Conservation (phyloP, 208 protist species). For the Crithidia expoeki region DNA sequence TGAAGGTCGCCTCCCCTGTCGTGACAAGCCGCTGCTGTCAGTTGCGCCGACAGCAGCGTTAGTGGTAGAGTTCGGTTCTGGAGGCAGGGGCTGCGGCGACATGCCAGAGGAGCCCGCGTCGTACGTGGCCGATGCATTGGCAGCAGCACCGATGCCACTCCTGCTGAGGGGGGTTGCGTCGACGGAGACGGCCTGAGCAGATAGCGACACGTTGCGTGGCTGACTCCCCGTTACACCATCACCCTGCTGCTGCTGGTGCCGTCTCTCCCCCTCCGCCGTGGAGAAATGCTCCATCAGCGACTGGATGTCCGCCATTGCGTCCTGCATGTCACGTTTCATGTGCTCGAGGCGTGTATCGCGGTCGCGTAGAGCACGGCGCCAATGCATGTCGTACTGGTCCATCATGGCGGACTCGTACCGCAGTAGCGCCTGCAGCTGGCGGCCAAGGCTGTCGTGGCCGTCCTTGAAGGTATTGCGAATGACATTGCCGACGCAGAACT, state of each 20-base stretch:
- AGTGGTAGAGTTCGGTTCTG: neutral
- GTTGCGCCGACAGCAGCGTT: neutral
- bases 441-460: constrained; percentile 41
- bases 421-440: constrained; percentile 44
- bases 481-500: constrained; percentile 76
- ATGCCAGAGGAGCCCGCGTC: too few species aligned
- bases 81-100: constrained; percentile 26
- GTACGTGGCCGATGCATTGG: neutral
- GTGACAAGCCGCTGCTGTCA: neutral
- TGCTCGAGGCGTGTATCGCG: constrained; percentile 46
- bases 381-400: constrained; percentile 73
- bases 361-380: constrained; percentile 58
- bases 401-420: constrained; percentile 49
- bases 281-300: constrained; percentile 51
- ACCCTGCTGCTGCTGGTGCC: neutral
- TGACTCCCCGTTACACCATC: neutral
- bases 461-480: constrained; percentile 37
- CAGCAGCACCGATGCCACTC: neutral
- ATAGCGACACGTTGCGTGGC: neutral
- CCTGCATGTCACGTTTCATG: constrained; percentile 71
- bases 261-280: constrained; percentile 2
- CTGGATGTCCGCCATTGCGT: constrained; percentile 72
- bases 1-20: constrained; percentile 10
- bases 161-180: constrained; percentile 16
- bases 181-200: constrained; percentile 1